A percentile compares a stretch with the other conserved stretches of the same genome.
phyloP scores from a whole-genome alignment of 2,329 filamentous ascomycete genomes.

The Fusarium gaditjirri region DNA sequence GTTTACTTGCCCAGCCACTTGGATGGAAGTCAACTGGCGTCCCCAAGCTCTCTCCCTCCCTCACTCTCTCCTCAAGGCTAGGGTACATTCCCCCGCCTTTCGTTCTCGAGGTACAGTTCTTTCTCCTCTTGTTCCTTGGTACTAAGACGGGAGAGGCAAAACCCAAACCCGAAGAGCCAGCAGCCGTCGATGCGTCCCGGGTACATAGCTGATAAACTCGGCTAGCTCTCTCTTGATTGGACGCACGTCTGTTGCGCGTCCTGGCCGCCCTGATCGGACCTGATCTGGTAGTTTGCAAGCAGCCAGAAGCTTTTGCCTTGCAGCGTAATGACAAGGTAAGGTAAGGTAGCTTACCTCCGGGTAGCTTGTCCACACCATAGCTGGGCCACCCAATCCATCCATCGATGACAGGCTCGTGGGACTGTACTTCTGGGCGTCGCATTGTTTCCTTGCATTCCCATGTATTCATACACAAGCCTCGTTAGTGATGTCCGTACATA shows the following conservation, averaged over 20 bases:
- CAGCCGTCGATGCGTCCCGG: slow-evolving; percentile 24
- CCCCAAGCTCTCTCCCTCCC: not conserved
- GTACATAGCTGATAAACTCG: not conserved
- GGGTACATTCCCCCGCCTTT: slow-evolving; percentile 5
- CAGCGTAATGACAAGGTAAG: not conserved
- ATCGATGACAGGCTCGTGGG: slow-evolving; percentile 35
- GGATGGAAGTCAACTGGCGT: not conserved
- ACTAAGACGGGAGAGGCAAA: slow-evolving; percentile 27
- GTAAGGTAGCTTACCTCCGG: slow-evolving; percentile 24
- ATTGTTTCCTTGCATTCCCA: slow-evolving; percentile 30
- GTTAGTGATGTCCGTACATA: slow-evolving; percentile 33
- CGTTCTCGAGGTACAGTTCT: not conserved
- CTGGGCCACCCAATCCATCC: slow-evolving; percentile 34
- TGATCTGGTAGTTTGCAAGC: slow-evolving; percentile 27
- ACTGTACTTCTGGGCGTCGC: slow-evolving; percentile 28
- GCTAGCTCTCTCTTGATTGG: slow-evolving; percentile 23
- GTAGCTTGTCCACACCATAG: slow-evolving; percentile 34
- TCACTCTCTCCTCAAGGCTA: not conserved
- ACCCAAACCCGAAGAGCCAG: slow-evolving; percentile 15
- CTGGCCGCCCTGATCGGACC: slow-evolving; percentile 26
- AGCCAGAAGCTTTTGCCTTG: slow-evolving; percentile 18
- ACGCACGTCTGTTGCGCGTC: slow-evolving; percentile 29
- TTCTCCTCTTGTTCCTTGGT: not conserved
- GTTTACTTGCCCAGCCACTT: slow-evolving; percentile 32
- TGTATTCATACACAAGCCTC: slow-evolving; percentile 31